Base-by-base conservation (phyloP, 2,329 filamentous ascomycete species). In the Phaeophleospora eucalypticola region DNA sequence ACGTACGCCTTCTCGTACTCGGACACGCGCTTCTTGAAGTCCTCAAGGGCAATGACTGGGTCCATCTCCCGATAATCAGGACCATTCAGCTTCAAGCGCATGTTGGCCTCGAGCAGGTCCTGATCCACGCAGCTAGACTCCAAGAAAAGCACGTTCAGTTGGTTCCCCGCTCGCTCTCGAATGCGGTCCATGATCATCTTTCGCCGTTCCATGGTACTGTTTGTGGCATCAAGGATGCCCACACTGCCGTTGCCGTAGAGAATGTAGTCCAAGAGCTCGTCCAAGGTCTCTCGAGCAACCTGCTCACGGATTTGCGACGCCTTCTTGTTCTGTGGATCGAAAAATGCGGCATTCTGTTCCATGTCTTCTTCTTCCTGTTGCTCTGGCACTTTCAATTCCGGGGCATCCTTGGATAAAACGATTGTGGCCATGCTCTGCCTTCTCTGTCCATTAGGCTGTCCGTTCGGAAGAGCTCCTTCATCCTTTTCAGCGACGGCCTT, bases 41-140 rank as follows among this genome's bases (percentile, higher is more conserved):
- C 93, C 27, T 79, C 82, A 35, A 97, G 74, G 1, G 93, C 90
- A 62, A 86, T 82, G 45, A 81, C 71, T 0, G 93, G 91, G 60
- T 98, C 91, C 70, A 95, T 94, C 65, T 89, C 88, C 61, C 86
- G 88, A 72, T 98, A 98, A 68, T 98, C 93, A 0, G 93, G 93
- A 0, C 93, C 93, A 3, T 88, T 94, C 4, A 97, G 81, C 74
- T 97, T 97, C 52, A 97, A 74, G 20, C 91, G 89, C 89, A 97
- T 97, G 64, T 97, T 97, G 15, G 90, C 88, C 68, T 97, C 90
- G 32, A 97, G 76, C 19, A 97, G 74, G 56, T 81, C 81, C 49
- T 87, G 77, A 58, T 97, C 90, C 51, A 89, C 78, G 68, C 93
- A 98, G 43, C 94, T 86, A 61, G 89, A 95, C 72, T 98, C 93